These are phyloP conservation scores for Orbilia brochopaga DNA, from an alignment of 2,329 filamentous ascomycete species.

Conservation along the genomic window DNA sequence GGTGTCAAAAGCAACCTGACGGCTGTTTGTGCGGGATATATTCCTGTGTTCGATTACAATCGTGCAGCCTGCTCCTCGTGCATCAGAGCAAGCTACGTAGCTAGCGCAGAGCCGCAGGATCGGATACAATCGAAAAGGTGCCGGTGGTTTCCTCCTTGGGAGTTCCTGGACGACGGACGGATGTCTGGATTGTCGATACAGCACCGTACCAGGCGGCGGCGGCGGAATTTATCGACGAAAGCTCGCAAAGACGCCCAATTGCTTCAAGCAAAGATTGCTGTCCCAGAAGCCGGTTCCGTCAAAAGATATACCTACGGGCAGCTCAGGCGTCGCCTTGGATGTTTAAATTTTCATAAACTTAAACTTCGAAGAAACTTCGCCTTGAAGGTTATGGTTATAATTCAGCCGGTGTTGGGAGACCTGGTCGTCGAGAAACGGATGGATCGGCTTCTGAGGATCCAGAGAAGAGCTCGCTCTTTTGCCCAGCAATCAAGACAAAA, in stretches of 20 bases:
- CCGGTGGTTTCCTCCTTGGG: too few relatives aligned
- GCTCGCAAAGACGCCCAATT: too few relatives aligned
- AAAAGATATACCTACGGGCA: background rate
- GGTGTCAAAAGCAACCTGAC: background rate
- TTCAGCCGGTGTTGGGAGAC: too few relatives aligned
- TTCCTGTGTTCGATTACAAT: background rate
- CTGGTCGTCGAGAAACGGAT: background rate
- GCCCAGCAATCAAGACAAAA: background rate
- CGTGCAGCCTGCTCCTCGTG: constrained; percentile 5
- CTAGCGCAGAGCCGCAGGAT: background rate
- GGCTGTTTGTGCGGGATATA: background rate
- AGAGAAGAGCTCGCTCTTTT: constrained; percentile 1
- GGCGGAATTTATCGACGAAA: too few relatives aligned
- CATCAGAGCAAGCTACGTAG: background rate
- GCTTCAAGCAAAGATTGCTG: too few relatives aligned
- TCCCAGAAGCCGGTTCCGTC: background rate
- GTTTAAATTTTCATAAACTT: too few relatives aligned
- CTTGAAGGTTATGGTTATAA: too few relatives aligned
- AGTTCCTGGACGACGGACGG: background rate
- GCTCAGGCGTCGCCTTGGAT: background rate
- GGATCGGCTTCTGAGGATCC: constrained; percentile 12
- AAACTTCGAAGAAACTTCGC: too few relatives aligned
- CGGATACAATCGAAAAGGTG: background rate
- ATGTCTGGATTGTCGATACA: background rate
- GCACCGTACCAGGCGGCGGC: background rate